phyloP scores from a whole-genome alignment of 371 early-diverging fungal genomes.

The Paraphysoderma sedebokerense region DNA sequence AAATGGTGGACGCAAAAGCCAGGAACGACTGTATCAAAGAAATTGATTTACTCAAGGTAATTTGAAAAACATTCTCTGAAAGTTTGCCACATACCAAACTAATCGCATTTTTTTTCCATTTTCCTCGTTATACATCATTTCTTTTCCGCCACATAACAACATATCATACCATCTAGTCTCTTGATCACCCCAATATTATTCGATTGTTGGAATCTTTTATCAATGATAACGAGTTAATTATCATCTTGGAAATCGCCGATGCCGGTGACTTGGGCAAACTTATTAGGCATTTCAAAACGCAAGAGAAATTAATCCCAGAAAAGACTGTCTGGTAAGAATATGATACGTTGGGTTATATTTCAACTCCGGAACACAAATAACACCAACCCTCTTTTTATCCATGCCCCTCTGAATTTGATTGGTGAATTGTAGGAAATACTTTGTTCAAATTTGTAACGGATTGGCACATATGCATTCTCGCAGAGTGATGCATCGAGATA shows the following conservation, averaged over 20 bases:
- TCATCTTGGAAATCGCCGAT: conserved; percentile 5
- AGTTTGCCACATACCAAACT: background rate
- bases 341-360: background rate
- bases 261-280: conserved; percentile 6
- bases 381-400: background rate
- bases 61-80: background rate
- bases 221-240: conserved; percentile 3
- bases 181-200: conserved; percentile 6
- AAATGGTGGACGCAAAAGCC: conserved; percentile 6
- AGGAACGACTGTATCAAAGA: conserved; percentile 8
- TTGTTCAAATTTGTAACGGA: background rate
- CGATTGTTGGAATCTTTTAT: conserved; percentile 2
- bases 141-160: no score
- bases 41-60: conserved; percentile 6
- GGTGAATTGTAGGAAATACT: conserved; percentile 1
- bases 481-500: conserved; percentile 7
- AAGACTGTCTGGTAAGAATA: conserved; percentile 2
- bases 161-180: conserved; percentile 1
- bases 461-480: conserved; percentile 3
- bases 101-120: no score
- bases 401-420: no score
- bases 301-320: conserved; percentile 4
- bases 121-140: no score
- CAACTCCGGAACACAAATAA: background rate
- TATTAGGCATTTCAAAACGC: conserved; percentile 5